A percentile compares a stretch with the other conserved stretches of the same genome.
These are phyloP conservation scores for Fusarium sororula DNA, from an alignment of 2,329 filamentous ascomycete species.

Conservation along the genomic window DNA sequence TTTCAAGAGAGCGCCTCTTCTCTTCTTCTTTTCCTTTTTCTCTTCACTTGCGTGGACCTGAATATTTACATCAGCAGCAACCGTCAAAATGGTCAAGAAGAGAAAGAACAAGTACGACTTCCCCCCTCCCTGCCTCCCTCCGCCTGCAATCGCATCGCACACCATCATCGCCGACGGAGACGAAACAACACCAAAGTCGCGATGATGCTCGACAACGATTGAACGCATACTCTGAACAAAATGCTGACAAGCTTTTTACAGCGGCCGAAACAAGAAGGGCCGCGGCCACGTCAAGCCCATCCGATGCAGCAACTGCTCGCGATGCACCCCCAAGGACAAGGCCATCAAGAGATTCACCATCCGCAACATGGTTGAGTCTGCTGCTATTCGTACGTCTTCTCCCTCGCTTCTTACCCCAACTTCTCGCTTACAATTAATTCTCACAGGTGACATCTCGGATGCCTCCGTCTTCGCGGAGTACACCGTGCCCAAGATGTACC, in stretches of 20 bases:
- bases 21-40: conserved; percentile 30
- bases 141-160: conserved; percentile 29
- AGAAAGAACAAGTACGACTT: conserved; percentile 71
- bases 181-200: conserved; percentile 5
- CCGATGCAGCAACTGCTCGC: conserved; percentile 77
- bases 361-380: conserved; percentile 99
- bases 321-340: conserved; percentile 99
- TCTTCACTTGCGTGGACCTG: conserved; percentile 45
- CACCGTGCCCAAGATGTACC: conserved; percentile 99
- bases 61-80: conserved; percentile 54
- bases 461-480: conserved; percentile 99
- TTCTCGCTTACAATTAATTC: conserved; percentile 18
- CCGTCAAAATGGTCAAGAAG: conserved; percentile 76
- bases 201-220: conserved; percentile 22
- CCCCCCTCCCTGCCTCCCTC: background rate
- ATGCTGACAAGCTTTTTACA: conserved; percentile 51
- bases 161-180: conserved; percentile 33
- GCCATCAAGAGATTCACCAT: conserved; percentile 99
- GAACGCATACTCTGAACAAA: background rate
- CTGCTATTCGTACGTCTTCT: conserved; percentile 90
- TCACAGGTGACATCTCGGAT: conserved; percentile 98
- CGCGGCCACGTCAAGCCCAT: conserved; percentile 99
- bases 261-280: conserved; percentile 99
- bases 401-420: background rate
- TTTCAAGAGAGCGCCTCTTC: conserved; percentile 45